Evolutionary conservation across 1,139 yeast species (phyloP), one percentile per base, ranked within the genome.

Genomic region (Fermentozyma sake): DNA sequence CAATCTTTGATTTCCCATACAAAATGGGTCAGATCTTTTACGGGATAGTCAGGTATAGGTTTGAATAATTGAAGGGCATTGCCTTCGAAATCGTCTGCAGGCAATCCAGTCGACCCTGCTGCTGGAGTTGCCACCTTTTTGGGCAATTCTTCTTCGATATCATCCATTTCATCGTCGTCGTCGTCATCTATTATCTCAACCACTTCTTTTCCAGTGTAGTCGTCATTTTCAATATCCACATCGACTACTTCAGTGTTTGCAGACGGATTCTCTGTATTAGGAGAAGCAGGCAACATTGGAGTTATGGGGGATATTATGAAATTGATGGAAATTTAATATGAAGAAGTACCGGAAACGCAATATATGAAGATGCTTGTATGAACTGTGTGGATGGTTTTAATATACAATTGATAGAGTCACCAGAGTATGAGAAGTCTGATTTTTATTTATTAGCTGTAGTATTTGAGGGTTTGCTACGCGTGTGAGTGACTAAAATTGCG

Each of bases 1-100:
- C 94, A 83, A 43, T 79, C 76, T 8, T 63, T 61, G 31, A 91
- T 80, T 31, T 72, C 70, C 96, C 97, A 91, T 4, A 89, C 83
- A 48, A 61, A 63, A 34, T 62, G 58, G 3, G 62, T 53, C 36
- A 61, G 60, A 2, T 48, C 68, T 15, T 49, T 52, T 1, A 54
- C 53, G 2, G 73, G 72, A 32, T 64, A 67, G 37, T 68, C 71
- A 8, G 65, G 63, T 9, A 72, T 32, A 2, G 66, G 65, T 34
- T 64, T 65, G 65, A 65, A 55, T 30, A 64, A 48, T 23, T 52
- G 44, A 15, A 41, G 36, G 9, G 63, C 53, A 26, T 58, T 41
- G 9, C 44, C 54, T 7, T 44, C 40, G 33, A 48, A 59, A 22
- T 61, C 58, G 33, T 48, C 46, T 6, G 69, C 68, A n/a, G 46